phyloP scores from a whole-genome alignment of 805 yeast species.

The Ogataea paraovalis region DNA sequence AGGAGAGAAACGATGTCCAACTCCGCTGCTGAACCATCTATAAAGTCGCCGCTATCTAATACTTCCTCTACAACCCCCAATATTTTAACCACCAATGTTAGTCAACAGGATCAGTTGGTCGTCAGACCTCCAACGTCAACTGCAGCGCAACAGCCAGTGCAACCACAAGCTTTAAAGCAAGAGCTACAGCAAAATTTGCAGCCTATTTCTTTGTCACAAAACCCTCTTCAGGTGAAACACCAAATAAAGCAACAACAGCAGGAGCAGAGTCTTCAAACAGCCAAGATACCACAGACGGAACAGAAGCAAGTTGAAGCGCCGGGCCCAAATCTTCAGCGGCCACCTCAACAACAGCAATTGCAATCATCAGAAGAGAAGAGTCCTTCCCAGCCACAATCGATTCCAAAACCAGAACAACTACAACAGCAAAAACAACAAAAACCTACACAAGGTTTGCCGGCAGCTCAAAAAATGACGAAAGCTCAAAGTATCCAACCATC shows the following conservation, averaged over 20 bases:
- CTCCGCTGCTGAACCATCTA: background rate
- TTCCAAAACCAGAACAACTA: too few relatives aligned
- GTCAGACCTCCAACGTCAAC: background rate
- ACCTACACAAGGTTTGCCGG: too few relatives aligned
- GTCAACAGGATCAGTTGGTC: background rate
- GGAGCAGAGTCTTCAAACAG: background rate
- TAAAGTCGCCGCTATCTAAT: background rate
- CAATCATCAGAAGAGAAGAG: too few relatives aligned
- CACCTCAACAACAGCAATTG: background rate
- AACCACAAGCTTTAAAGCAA: background rate
- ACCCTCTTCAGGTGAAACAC: background rate
- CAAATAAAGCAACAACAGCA: background rate
- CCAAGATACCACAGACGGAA: background rate
- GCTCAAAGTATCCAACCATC: constrained; percentile 2
- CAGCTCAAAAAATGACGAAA: background rate
- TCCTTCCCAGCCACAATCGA: too few relatives aligned
- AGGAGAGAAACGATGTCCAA: background rate
- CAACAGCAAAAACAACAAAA: background rate
- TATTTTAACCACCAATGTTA: background rate
- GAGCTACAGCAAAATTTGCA: background rate
- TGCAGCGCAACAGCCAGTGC: background rate
- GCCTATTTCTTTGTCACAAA: background rate
- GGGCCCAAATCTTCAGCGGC: too few relatives aligned
- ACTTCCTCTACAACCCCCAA: background rate
- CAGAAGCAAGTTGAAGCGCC: background rate